Evolutionary conservation across 1,284 basidiomycete genomes (phyloP), one percentile per base, ranked within the genome.

Genomic region (Boletus mariae): DNA sequence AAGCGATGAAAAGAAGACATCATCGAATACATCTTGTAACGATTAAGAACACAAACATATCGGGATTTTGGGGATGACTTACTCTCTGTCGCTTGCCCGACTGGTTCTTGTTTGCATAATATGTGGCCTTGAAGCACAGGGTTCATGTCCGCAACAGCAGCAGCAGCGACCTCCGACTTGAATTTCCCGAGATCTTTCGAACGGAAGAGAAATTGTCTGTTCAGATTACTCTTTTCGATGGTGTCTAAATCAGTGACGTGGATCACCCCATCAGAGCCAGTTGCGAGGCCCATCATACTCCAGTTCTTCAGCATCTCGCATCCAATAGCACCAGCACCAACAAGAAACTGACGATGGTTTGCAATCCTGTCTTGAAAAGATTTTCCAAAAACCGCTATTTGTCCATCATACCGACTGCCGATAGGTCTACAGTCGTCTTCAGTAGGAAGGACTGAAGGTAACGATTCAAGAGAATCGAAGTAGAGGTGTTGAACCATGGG

Each of bases 291-390:
- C 84, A 99, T 98, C 94, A 99, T 94, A 64, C 92, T 90, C 97
- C 97, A 99, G 74, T 99, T 99, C 80, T 99, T 99, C 66, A 99
- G 76, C 97, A 99, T 99, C 75, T 99, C 97, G 68, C 98, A 99
- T 25, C 97, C 97, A 69, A 99, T 99, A 44, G 97, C 97, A 55
- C 97, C 97, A 23, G 96, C 89, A 8, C 97, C 97, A 49, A 99
- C 97, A 29, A 99, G 82, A 82, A 99, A 99, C 69, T 99, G 92
- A 42, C 91, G 82, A 69, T 93, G 86, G 67, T 93, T 91, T 50
- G 85, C 82, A 55, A 99, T 89, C 78, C 94, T 98, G 38, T 90
- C 80, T 66, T 99, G 97, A 85, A 99, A 99, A 2, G 74, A 70
- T 68, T 84, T 90, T 17, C 97, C 97, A 63, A 99, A 96, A 13